A percentile compares a stretch with the other conserved stretches of the same genome.
phyloP scores from a whole-genome alignment of 2,329 filamentous ascomycete genomes.

The Pseudogymnoascus sp. region DNA sequence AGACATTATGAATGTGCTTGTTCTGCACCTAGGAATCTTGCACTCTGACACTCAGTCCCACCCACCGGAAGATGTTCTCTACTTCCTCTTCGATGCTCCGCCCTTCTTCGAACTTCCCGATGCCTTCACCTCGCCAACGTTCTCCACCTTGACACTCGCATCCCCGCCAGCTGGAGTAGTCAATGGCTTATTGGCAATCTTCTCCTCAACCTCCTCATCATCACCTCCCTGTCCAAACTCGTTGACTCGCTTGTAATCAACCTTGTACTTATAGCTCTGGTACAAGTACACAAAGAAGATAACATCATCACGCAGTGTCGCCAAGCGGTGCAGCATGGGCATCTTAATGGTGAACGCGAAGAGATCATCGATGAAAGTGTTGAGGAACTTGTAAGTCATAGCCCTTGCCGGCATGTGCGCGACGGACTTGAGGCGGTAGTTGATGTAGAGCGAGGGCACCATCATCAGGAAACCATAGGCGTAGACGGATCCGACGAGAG shows the following conservation, averaged over 20 bases:
- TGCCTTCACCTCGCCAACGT: slow-evolving; percentile 31
- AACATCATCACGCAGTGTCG: slow-evolving; percentile 87
- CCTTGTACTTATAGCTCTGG: slow-evolving; percentile 85
- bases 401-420: slow-evolving; percentile 96
- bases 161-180: slow-evolving; percentile 18
- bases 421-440: slow-evolving; percentile 91
- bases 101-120: slow-evolving; percentile 43
- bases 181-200: slow-evolving; percentile 34
- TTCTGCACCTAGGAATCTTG: neutral
- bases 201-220: slow-evolving; percentile 59
- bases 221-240: slow-evolving; percentile 98
- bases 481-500: slow-evolving; percentile 91
- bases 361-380: slow-evolving; percentile 97
- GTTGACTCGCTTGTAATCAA: slow-evolving; percentile 88
- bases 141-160: slow-evolving; percentile 18
- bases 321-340: slow-evolving; percentile 85
- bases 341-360: slow-evolving; percentile 99
- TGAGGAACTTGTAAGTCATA: slow-evolving; percentile 97
- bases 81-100: slow-evolving; percentile 43
- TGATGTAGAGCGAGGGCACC: slow-evolving; percentile 96
- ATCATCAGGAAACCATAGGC: slow-evolving; percentile 99
- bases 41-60: neutral
- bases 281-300: slow-evolving; percentile 99
- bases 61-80: slow-evolving; percentile 18
- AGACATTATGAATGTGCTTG: neutral